These are phyloP conservation scores for Serendipita sp. DNA, from an alignment of 768 basidiomycete genomes.

Conservation along the genomic window DNA sequence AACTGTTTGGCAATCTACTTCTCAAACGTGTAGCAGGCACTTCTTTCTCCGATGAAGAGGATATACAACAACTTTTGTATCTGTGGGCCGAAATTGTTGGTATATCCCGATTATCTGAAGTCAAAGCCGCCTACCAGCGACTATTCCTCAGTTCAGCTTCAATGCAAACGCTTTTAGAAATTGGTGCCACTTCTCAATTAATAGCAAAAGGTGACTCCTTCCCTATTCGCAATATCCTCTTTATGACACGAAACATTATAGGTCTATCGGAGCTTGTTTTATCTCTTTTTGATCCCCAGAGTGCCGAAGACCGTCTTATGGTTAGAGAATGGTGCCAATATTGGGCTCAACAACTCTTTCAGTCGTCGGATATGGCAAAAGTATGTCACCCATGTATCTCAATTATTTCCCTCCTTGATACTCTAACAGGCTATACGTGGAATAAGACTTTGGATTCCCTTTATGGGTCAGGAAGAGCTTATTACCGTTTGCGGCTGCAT, in stretches of 20 bases:
- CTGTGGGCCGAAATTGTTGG: not conserved
- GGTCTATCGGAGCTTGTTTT: conserved; percentile 30
- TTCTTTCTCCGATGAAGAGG: not conserved
- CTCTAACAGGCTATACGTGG: conserved; percentile 6
- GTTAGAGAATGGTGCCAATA: conserved; percentile 26
- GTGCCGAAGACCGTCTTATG: conserved; percentile 25
- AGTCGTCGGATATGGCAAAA: not conserved
- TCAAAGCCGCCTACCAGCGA: not conserved
- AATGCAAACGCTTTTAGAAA: too few relatives aligned
- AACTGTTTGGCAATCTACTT: not conserved
- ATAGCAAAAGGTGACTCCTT: too few relatives aligned
- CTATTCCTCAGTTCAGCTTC: not conserved
- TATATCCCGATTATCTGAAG: not conserved
- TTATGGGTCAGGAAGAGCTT: conserved; percentile 29
- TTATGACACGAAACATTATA: conserved; percentile 15
- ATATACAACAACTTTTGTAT: not conserved
- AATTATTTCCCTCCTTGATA: not conserved
- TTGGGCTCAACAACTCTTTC: conserved; percentile 23
- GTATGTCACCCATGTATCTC: not conserved
- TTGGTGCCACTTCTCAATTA: too few relatives aligned
- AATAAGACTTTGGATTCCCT: conserved; percentile 38
- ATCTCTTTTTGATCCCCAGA: conserved; percentile 24
- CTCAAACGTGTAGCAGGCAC: not conserved
- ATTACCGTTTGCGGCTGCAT: not conserved
- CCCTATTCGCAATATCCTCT: too few relatives aligned